phyloP scores from a whole-genome alignment of 1,139 yeast genomes.

The Candida mesenterica region DNA sequence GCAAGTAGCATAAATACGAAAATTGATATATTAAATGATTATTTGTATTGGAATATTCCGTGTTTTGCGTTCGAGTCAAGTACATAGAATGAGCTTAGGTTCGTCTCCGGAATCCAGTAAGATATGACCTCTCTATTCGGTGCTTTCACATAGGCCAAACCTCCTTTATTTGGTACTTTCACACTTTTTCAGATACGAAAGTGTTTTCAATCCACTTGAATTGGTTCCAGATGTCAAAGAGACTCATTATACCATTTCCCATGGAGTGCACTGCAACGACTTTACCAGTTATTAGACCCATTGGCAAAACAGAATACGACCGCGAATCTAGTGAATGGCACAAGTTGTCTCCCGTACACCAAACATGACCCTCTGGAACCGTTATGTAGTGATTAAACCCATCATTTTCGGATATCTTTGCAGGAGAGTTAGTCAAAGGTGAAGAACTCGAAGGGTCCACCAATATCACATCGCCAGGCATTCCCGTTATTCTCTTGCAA shows the following conservation, averaged over 20 bases:
- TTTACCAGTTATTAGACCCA: conserved; percentile 85
- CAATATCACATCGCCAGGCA: conserved; percentile 87
- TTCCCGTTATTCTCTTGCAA: conserved; percentile 89
- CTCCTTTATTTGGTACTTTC: neutral
- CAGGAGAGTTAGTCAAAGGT: conserved; percentile 41
- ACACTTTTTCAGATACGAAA: conserved; percentile 20
- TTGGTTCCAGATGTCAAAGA: conserved; percentile 35
- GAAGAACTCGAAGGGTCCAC: conserved; percentile 76
- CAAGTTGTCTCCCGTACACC: conserved; percentile 95
- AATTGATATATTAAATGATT: too few species aligned
- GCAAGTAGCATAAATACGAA: neutral
- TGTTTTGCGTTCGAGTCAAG: too few species aligned
- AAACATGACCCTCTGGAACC: conserved; percentile 89
- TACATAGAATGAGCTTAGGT: too few species aligned
- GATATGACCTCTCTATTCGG: neutral
- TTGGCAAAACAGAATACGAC: conserved; percentile 82
- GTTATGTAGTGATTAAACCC: conserved; percentile 59
- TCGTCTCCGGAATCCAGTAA: neutral
- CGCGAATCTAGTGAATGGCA: conserved; percentile 89
- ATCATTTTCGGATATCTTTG: conserved; percentile 33
- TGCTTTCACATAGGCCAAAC: too few species aligned
- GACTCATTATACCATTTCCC: conserved; percentile 19
- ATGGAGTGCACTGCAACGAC: conserved; percentile 65
- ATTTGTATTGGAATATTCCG: too few species aligned
- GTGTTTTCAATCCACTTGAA: conserved; percentile 55